Conservation (phyloP, 352 stramenopile species). For the Phytophthora agathidicida region DNA sequence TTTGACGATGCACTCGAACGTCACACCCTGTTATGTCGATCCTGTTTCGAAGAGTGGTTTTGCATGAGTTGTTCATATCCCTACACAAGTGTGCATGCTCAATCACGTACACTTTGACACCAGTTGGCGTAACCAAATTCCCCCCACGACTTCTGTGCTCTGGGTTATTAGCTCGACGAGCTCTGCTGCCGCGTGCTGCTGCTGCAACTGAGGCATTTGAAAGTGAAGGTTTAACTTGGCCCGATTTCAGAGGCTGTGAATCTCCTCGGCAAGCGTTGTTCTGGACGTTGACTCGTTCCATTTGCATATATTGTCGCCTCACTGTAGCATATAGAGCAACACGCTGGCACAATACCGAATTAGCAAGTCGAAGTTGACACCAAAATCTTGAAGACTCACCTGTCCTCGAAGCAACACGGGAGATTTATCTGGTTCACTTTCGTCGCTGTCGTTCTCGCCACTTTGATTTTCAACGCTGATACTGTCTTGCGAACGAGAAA, state of each 20-base stretch:
- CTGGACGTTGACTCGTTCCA: conserved; percentile 39
- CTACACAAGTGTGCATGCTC: no score
- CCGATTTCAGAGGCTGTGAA: not conserved
- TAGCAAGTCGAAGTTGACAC: not conserved
- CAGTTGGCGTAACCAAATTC: not conserved
- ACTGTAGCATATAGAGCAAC: conserved; percentile 55
- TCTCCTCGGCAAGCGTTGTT: conserved; percentile 4
- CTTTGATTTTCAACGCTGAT: not conserved
- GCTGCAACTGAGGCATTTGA: conserved; percentile 16
- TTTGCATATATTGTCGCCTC: conserved; percentile 65
- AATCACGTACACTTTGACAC: conserved; percentile 22
- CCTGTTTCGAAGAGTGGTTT: conserved; percentile 15
- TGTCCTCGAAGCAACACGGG: conserved; percentile 25
- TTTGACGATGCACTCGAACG: conserved; percentile 43
- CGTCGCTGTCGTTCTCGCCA: not conserved
- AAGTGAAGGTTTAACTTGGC: conserved; percentile 7
- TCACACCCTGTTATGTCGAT: conserved; percentile 49
- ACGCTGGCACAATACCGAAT: conserved; percentile 39
- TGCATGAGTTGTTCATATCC: not conserved
- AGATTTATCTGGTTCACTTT: conserved; percentile 9
- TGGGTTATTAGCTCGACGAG: conserved; percentile 6
- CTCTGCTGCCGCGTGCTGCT: conserved; percentile 13
- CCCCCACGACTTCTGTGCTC: not conserved
- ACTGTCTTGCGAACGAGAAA: not conserved
- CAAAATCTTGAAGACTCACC: conserved; percentile 3